Conservation (phyloP, 2,329 filamentous ascomycete genomes). For the Ceratocystiopsis sp. region DNA sequence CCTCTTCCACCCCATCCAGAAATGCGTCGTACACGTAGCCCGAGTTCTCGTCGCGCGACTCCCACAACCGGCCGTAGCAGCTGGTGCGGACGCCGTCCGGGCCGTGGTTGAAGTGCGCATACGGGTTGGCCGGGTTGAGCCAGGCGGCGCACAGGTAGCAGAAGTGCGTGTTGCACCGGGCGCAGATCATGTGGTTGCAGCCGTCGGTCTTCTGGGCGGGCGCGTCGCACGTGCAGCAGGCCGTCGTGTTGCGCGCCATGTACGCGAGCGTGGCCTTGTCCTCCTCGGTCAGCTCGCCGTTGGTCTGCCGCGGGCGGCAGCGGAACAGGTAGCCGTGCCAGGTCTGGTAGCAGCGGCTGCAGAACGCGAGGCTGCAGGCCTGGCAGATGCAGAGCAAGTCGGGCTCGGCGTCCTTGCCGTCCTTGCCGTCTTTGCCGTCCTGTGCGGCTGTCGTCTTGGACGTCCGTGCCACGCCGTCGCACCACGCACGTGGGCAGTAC, state of each 20-base stretch:
- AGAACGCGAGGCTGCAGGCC: constrained; percentile 82
- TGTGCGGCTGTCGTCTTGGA: constrained; percentile 11
- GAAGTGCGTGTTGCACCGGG: constrained; percentile 78
- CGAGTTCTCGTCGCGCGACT: constrained; percentile 43
- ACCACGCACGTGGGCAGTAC: constrained; percentile 87
- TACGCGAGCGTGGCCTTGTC: constrained; percentile 80
- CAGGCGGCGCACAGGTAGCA: constrained; percentile 90
- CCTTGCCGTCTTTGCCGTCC: constrained; percentile 2
- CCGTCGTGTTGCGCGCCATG: constrained; percentile 61
- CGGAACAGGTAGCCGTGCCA: constrained; percentile 79
- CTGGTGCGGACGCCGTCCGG: constrained; percentile 33
- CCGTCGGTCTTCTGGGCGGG: constrained; percentile 82
- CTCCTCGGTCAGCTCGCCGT: constrained; percentile 32
- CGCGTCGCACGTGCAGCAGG: constrained; percentile 74
- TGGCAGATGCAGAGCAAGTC: constrained; percentile 73
- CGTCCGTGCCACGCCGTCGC: constrained; percentile 70
- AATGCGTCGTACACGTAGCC: no score
- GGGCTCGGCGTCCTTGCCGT: constrained; percentile 11
- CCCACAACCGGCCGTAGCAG: constrained; percentile 83
- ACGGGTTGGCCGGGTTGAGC: constrained; percentile 67
- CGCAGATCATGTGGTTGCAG: constrained; percentile 95
- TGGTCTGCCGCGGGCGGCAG: constrained; percentile 49
- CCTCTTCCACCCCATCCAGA: no score
- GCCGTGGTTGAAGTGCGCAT: constrained; percentile 67
- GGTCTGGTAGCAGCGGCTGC: constrained; percentile 47